A percentile compares a stretch with the other conserved stretches of the same genome.
Evolutionary conservation across 2,329 filamentous ascomycete genomes (phyloP).

Genomic region (Venturia aucupariae): DNA sequence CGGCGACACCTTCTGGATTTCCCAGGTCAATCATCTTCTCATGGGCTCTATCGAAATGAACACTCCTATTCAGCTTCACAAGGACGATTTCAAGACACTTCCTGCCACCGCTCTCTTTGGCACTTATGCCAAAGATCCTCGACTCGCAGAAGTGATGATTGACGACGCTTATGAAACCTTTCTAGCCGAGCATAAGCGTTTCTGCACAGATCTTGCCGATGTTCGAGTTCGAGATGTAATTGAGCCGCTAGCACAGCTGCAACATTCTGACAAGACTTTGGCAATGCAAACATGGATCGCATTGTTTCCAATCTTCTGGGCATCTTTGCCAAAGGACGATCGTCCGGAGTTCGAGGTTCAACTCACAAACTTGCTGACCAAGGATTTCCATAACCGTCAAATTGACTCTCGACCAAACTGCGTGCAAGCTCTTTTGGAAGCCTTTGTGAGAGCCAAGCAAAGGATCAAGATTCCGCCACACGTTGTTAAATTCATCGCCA

Average conservation of each 20-base stretch:
- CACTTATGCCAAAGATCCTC: constrained; percentile 61
- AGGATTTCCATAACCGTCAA: constrained; percentile 90
- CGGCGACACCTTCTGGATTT: constrained; percentile 91
- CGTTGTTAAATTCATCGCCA: constrained; percentile 88
- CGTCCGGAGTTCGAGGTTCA: constrained; percentile 83
- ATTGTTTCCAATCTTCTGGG: constrained; percentile 91
- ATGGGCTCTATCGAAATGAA: constrained; percentile 86
- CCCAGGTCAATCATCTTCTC: constrained; percentile 87
- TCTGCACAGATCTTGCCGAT: constrained; percentile 72
- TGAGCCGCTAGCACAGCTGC: constrained; percentile 82
- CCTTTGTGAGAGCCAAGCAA: constrained; percentile 73
- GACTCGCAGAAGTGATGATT: constrained; percentile 56
- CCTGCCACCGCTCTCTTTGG: constrained; percentile 65
- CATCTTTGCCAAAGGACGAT: constrained; percentile 77
- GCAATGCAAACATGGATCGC: constrained; percentile 85
- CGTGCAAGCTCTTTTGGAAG: constrained; percentile 83
- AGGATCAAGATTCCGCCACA: constrained; percentile 90
- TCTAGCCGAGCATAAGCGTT: constrained; percentile 69
- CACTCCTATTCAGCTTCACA: constrained; percentile 64
- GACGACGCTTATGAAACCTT: constrained; percentile 78
- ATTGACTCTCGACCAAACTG: constrained; percentile 94
- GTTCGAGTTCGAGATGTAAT: constrained; percentile 82
- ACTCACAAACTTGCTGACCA: constrained; percentile 81
- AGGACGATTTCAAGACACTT: constrained; percentile 74
- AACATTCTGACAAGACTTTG: constrained; percentile 75